These are phyloP conservation scores for Dacryopinax spathularia DNA, from an alignment of 768 basidiomycete genomes.

Conservation along the genomic window DNA sequence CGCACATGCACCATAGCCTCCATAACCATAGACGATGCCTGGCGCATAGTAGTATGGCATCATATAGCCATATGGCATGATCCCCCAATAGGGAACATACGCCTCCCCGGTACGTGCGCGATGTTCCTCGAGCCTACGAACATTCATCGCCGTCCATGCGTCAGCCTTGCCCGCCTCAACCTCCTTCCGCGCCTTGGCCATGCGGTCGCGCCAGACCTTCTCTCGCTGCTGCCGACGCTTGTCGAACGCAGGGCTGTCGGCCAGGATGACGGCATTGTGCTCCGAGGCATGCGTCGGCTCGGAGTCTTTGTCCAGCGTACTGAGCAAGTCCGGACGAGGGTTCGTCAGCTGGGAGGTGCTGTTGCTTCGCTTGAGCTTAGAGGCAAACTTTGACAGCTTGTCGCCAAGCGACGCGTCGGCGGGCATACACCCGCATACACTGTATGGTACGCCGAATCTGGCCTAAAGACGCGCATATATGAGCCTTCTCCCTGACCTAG, in stretches of 20 bases:
- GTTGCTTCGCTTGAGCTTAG: constrained; percentile 7
- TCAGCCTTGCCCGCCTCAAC: constrained; percentile 9
- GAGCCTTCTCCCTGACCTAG: neutral
- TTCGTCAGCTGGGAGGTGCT: constrained; percentile 4
- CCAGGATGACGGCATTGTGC: constrained; percentile 10
- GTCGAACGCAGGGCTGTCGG: constrained; percentile 6
- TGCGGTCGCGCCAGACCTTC: neutral
- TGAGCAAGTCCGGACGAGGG: constrained; percentile 13
- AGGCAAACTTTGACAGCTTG: neutral
- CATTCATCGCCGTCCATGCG: constrained; percentile 7
- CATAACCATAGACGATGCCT: neutral
- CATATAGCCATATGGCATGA: neutral
- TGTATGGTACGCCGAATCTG: constrained; percentile 41
- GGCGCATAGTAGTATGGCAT: neutral
- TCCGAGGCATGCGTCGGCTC: constrained; percentile 14
- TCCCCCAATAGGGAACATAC: neutral
- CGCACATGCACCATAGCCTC: neutral
- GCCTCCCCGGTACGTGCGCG: neutral
- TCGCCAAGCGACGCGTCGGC: constrained; percentile 5
- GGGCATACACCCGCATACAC: constrained; percentile 45
- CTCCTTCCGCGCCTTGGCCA: constrained; percentile 8
- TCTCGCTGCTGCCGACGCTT: neutral
- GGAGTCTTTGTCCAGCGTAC: constrained; percentile 7
- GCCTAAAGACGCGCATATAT: constrained; percentile 14
- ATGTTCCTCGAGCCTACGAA: constrained; percentile 4